phyloP scores from a whole-genome alignment of 1,139 yeast species.

The Yamadazyma jaroonii region DNA sequence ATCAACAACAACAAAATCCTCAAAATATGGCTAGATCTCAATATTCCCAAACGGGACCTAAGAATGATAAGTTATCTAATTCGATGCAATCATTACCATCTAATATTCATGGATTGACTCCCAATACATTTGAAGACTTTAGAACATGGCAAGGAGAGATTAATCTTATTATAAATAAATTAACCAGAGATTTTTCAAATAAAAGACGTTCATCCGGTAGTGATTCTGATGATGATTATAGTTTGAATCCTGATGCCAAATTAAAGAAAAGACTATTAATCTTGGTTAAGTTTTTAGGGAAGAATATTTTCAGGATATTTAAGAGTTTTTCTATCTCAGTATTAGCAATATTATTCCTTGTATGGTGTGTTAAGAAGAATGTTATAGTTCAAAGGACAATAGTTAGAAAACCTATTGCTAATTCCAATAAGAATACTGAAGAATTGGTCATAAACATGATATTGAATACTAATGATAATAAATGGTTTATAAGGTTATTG shows the following conservation, averaged over 20 bases:
- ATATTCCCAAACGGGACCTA: not conserved
- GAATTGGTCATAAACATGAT: conserved; percentile 47
- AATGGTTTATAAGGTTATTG: conserved; percentile 45
- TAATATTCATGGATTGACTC: conserved; percentile 6
- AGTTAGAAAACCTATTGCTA: conserved; percentile 30
- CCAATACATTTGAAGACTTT: conserved; percentile 32
- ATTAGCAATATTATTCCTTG: conserved; percentile 37
- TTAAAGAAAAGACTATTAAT: conserved; percentile 23
- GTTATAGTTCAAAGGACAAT: conserved; percentile 40
- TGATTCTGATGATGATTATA: conserved; percentile 16
- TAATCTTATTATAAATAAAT: conserved; percentile 37
- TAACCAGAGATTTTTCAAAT: conserved; percentile 34
- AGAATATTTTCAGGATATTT: conserved; percentile 24
- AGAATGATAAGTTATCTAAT: conserved; percentile 7
- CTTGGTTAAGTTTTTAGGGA: conserved; percentile 28
- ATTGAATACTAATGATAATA: conserved; percentile 43
- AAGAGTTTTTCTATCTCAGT: conserved; percentile 39
- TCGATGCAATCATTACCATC: conserved; percentile 14
- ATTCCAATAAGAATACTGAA: conserved; percentile 25
- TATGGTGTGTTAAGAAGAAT: conserved; percentile 45
- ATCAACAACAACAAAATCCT: conserved; percentile 13
- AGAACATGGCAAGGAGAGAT: conserved; percentile 47
- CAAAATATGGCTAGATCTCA: not conserved
- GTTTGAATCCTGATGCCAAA: conserved; percentile 22
- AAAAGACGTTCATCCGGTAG: conserved; percentile 10